phyloP scores from a whole-genome alignment of 2,329 filamentous ascomycete species.

The Huntiella moniliformis region DNA sequence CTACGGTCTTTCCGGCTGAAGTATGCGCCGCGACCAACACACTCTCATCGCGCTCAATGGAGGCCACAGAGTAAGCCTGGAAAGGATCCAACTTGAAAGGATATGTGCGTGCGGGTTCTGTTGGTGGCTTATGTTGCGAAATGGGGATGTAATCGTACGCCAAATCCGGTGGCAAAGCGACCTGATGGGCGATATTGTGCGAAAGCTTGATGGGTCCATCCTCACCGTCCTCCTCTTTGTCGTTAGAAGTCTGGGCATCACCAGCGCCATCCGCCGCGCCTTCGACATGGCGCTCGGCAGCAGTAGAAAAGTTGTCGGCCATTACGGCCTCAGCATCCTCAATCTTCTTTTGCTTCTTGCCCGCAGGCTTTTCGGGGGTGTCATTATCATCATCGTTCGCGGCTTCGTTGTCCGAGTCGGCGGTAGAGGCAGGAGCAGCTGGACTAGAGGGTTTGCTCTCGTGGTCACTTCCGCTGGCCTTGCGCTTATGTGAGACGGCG shows the following conservation, averaged over 20 bases:
- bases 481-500: constrained; percentile 14
- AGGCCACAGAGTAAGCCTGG: constrained; percentile 84
- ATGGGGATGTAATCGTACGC: constrained; percentile 93
- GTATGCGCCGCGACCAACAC: constrained; percentile 94
- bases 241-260: constrained; percentile 1
- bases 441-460: not conserved
- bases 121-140: constrained; percentile 79
- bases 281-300: constrained; percentile 68
- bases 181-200: constrained; percentile 97
- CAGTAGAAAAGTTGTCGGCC: constrained; percentile 86
- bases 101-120: constrained; percentile 66
- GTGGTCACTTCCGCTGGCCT: constrained; percentile 1
- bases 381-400: constrained; percentile 17
- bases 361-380: constrained; percentile 18
- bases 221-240: constrained; percentile 28
- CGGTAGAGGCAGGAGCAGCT: not conserved
- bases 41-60: constrained; percentile 90
- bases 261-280: constrained; percentile 3
- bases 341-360: constrained; percentile 46
- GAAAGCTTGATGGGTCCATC: constrained; percentile 53
- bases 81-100: constrained; percentile 92
- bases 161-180: constrained; percentile 79
- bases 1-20: constrained; percentile 92
- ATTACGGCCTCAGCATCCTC: constrained; percentile 53
- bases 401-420: constrained; percentile 6